Base-by-base conservation (phyloP, 305 asterid species). In the Fraxinus sp. region DNA sequence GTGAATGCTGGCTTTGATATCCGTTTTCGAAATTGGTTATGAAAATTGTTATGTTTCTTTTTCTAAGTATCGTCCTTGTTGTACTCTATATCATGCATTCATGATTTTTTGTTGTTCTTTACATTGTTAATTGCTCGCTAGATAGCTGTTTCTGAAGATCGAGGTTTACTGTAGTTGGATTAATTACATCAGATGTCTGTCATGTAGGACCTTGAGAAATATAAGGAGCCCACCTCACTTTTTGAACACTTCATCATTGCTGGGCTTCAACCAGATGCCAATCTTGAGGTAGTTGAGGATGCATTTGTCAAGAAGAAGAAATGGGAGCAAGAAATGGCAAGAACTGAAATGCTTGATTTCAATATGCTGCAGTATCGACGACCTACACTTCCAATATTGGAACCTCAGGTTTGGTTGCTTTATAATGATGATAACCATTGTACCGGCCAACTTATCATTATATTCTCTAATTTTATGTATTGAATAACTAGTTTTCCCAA, bases 221-320 rank as follows among this genome's bases (percentile, higher is more conserved):
- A 91, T 86, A 86, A 87, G 88, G 98, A 94, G 87, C 97, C 97
- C 32, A 83, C 90, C 81, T 83, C 92, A 32, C 92, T 95, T 86
- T 93, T 95, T 84, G 99, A 95, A 87, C 97, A 94, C 90, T 94
- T 95, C 83, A 81, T 92, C 84, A 84, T 95, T 81, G 92, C 85
- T 86, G 99, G 99, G 88, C 92, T 94, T 86, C 97, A 88, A 86
- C 98, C 99, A 75, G 92, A 94, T 83, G 89, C 93, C 85, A 92
- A 93, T 87, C 97, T 93, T 80, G 94, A 91, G 85, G 91, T 80
- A 86, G 94, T 92, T 75, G 99, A 93, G 90, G 95, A 91, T 89
- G 93, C 97, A 70, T 92, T 90, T 87, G 79, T 90, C 81, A 87
- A 84, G 86, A 91, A 80, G 85, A 94, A 89, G 87, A 91, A 94